Base-by-base conservation (phyloP, 2,329 filamentous ascomycete genomes). In the Fusarium cicatricum region DNA sequence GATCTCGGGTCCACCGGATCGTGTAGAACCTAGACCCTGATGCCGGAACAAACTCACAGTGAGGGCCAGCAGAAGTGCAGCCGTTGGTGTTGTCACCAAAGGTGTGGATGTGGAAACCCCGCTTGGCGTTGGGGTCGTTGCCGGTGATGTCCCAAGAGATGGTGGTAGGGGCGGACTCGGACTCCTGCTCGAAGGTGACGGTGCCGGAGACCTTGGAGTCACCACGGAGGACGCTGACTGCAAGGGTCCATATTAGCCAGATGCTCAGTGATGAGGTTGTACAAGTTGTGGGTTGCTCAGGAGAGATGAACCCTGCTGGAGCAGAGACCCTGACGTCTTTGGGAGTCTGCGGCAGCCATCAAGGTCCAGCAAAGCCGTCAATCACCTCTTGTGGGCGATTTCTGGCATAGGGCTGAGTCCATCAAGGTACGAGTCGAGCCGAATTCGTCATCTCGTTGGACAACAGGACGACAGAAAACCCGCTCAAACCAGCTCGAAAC, bases 81-180 rank as follows among this genome's bases (percentile, higher is more conserved):
- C 95, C 95, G 82, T 99, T 99, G 85, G 95, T 98, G 87, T 98
- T 98, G 86, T 98, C 95, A 77, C 95, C 95, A 74, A 97, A 99
- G 78, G 95, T 91, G 85, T 99, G 95, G 75, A 99, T 89, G 85
- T 99, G 95, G 86, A 98, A 92, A 79, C 92, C 95, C 80, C 95
- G 94, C 88, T 96, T 87, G 75, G 95, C 93, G 78, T 96, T 97
- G 80, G 94, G 74, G 76, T 98, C 93, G 81, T 97, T 84, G 80
- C 95, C 94, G 61, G 85, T 84, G 80, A 99, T 92, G 80, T 97
- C 87, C 89, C 91, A 99, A 74, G 89, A 86, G 82, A 99, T 85
- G 77, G 84, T 94, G 75, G 95, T 98, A 69, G 89, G 87, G 71
- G 85, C 80, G 71, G 82, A 86, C 85, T 97, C 95, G 76, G 85